These are phyloP conservation scores for Nicotiana noctiflora DNA, from an alignment of 257 asterid genomes.

Conservation along the genomic window DNA sequence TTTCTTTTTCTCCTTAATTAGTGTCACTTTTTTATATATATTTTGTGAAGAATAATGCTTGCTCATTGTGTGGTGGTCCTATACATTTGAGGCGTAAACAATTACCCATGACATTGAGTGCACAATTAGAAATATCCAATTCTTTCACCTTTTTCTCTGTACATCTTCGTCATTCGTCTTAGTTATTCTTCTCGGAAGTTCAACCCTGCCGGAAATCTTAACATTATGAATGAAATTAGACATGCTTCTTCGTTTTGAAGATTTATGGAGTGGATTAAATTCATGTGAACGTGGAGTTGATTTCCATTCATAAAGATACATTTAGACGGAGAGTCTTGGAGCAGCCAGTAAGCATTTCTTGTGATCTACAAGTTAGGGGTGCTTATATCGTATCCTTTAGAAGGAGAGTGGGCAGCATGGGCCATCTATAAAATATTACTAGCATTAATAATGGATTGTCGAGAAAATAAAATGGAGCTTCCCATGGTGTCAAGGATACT, in stretches of 20 bases:
- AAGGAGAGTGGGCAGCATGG: not conserved
- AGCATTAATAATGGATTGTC: not conserved
- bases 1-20: not conserved
- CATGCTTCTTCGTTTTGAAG: not conserved
- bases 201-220: not conserved
- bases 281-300: not conserved
- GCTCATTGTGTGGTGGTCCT: not conserved
- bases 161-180: not conserved
- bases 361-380: rapidly evolving
- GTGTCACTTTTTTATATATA: not conserved
- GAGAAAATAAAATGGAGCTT: not conserved
- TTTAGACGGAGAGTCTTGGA: no score
- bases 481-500: not conserved
- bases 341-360: no score
- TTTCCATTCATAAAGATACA: not conserved
- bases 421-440: not conserved
- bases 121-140: not conserved
- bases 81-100: not conserved
- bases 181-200: not conserved
- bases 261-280: no score
- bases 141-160: not conserved
- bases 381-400: no score
- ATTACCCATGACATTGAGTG: not conserved
- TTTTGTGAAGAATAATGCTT: not conserved
- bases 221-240: not conserved